A percentile compares a stretch with the other conserved stretches of the same genome.
Conservation (phyloP, 805 yeast species). For the Teunomyces stri region DNA sequence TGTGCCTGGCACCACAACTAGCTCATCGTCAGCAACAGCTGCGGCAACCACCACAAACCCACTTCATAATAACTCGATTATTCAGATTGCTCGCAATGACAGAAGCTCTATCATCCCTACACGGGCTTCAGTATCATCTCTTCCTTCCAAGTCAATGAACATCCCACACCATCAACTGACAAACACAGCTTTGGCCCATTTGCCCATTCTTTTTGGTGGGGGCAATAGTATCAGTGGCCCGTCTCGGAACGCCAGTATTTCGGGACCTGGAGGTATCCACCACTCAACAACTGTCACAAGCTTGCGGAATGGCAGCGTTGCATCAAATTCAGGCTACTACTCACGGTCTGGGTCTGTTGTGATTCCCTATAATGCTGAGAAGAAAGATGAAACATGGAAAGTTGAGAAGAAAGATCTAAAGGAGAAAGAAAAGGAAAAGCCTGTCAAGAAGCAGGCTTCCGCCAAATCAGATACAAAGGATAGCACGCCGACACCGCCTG, state of each 20-base stretch:
- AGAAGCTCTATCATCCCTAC: slow-evolving; percentile 32
- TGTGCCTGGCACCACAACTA: slow-evolving; percentile 3
- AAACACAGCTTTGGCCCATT: slow-evolving; percentile 38
- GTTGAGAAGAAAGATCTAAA: slow-evolving; percentile 15
- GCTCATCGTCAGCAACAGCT: slow-evolving; percentile 1
- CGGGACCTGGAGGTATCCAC: slow-evolving; percentile 36
- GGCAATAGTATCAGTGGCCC: slow-evolving; percentile 42
- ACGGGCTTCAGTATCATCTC: slow-evolving; percentile 39
- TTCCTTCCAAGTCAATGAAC: slow-evolving; percentile 46
- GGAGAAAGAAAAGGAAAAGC: slow-evolving; percentile 6
- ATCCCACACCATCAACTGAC: slow-evolving; percentile 46
- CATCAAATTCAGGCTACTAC: slow-evolving; percentile 27
- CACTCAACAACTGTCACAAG: slow-evolving; percentile 36
- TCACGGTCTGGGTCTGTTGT: slow-evolving; percentile 39
- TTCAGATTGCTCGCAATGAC: slow-evolving; percentile 41
- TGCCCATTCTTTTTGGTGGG: slow-evolving; percentile 43
- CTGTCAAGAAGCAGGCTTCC: neutral
- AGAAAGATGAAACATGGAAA: slow-evolving; percentile 20
- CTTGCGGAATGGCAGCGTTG: slow-evolving; percentile 41
- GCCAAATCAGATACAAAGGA: neutral
- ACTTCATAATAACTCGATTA: slow-evolving; percentile 37
- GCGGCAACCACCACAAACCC: slow-evolving; percentile 5
- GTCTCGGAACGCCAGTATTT: slow-evolving; percentile 34
- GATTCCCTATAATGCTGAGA: slow-evolving; percentile 31
- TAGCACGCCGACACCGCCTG: slow-evolving; percentile 13